phyloP scores from a whole-genome alignment of 2,329 filamentous ascomycete genomes.

The Colletotrichum orbiculare region DNA sequence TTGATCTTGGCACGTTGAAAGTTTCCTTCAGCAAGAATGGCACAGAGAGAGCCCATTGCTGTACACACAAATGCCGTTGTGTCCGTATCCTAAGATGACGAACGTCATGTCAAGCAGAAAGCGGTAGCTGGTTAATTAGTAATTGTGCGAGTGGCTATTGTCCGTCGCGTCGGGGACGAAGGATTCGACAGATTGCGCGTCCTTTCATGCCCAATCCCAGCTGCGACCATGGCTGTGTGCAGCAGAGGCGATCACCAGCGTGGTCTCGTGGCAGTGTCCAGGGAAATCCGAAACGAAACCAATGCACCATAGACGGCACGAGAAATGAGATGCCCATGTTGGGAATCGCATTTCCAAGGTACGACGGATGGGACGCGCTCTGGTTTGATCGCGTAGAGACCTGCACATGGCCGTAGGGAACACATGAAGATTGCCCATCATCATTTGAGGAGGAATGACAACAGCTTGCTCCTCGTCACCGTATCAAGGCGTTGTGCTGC shows the following conservation, averaged over 20 bases:
- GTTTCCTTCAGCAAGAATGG: conserved; percentile 67
- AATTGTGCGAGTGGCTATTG: no score
- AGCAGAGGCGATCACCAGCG: no score
- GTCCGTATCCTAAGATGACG: conserved; percentile 5
- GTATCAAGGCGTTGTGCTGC: not conserved
- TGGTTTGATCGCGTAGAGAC: not conserved
- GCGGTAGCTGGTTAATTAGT: not conserved
- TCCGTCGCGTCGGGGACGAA: no score
- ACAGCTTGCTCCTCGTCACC: not conserved
- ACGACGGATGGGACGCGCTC: not conserved
- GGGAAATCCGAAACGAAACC: conserved; percentile 16
- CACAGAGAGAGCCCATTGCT: conserved; percentile 63
- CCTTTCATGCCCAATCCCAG: no score
- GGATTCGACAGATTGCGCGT: no score
- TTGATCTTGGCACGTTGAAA: conserved; percentile 66
- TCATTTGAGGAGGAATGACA: conserved; percentile 16
- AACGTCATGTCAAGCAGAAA: not conserved
- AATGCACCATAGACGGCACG: conserved; percentile 13
- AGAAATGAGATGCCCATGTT: not conserved
- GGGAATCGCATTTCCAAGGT: conserved; percentile 12
- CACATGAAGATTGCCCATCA: conserved; percentile 21
- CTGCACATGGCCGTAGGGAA: conserved; percentile 7
- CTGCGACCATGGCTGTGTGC: no score
- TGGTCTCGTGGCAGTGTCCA: not conserved
- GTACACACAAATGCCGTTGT: conserved; percentile 69